These are phyloP conservation scores for Hyaloscypha bicolor DNA, from an alignment of 495 filamentous ascomycete genomes.

Conservation along the genomic window DNA sequence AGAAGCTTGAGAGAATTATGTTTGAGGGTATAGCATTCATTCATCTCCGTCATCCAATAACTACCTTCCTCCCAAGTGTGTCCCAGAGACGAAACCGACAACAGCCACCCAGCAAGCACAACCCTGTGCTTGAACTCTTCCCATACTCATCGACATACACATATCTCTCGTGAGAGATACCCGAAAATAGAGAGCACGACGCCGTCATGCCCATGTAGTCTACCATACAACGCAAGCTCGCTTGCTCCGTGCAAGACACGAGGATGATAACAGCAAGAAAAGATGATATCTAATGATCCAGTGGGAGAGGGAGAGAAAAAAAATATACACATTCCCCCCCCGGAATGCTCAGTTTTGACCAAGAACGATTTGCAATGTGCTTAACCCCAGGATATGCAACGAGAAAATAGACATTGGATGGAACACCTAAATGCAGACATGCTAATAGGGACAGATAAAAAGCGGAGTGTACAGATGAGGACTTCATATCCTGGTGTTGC, in stretches of 20 bases:
- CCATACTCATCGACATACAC: not conserved
- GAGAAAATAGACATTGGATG: slow-evolving; percentile 7
- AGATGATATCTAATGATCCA: not conserved
- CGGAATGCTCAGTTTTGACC: not conserved
- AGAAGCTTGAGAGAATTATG: not conserved
- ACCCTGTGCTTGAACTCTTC: not conserved
- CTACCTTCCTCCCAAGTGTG: not conserved
- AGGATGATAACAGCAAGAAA: slow-evolving; percentile 2
- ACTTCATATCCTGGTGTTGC: slow-evolving; percentile 17
- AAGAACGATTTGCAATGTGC: not conserved
- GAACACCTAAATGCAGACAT: slow-evolving; percentile 23
- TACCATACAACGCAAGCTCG: slow-evolving; percentile 16
- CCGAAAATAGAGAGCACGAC: slow-evolving; percentile 1
- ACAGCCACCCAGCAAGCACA: slow-evolving; percentile 11
- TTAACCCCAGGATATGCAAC: slow-evolving; percentile 23
- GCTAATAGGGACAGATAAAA: slow-evolving; percentile 25
- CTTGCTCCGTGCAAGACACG: slow-evolving; percentile 2
- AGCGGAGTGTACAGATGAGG: slow-evolving; percentile 7
- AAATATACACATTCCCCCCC: not conserved
- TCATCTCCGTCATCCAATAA: not conserved
- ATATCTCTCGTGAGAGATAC: not conserved
- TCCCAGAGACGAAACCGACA: slow-evolving; percentile 1
- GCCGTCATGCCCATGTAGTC: slow-evolving; percentile 6
- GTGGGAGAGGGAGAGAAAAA: slow-evolving; percentile 1
- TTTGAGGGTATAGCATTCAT: slow-evolving; percentile 12